Evolutionary conservation across 192 early-diverging fungal species (phyloP).

Genomic region (Backusella westeae): DNA sequence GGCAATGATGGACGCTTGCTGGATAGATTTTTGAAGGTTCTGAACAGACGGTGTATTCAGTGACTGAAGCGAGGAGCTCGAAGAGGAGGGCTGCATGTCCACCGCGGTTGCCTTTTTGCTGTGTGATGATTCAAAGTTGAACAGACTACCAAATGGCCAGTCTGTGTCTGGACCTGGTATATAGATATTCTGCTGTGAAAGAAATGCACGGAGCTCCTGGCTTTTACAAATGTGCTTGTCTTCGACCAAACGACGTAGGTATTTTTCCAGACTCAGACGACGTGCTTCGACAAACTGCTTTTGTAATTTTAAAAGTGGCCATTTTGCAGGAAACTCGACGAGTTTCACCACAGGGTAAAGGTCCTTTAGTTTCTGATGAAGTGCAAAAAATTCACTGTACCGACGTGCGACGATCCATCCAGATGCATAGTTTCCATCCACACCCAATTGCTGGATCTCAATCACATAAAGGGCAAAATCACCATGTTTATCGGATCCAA

Average conservation of each 20-base stretch:
- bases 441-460: slow-evolving; percentile 63
- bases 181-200: slow-evolving; percentile 61
- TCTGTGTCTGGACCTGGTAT: slow-evolving; percentile 32
- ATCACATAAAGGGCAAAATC: slow-evolving; percentile 64
- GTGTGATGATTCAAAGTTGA: not conserved
- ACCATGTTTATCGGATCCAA: slow-evolving; percentile 49
- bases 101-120: not conserved
- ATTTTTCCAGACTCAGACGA: slow-evolving; percentile 63
- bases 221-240: slow-evolving; percentile 59
- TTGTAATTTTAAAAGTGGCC: slow-evolving; percentile 65
- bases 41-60: slow-evolving; percentile 10
- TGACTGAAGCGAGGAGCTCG: not conserved
- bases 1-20: not conserved
- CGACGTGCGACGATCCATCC: slow-evolving; percentile 79
- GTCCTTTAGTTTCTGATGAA: slow-evolving; percentile 70
- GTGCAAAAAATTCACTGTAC: slow-evolving; percentile 81
- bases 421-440: slow-evolving; percentile 49
- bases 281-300: slow-evolving; percentile 69
- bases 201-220: slow-evolving; percentile 64
- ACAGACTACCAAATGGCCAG: slow-evolving; percentile 6
- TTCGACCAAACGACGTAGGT: slow-evolving; percentile 60
- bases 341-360: slow-evolving; percentile 56
- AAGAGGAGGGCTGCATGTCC: not conserved
- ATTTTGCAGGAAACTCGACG: slow-evolving; percentile 75
- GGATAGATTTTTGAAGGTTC: slow-evolving; percentile 17